phyloP scores from a whole-genome alignment of 1,284 basidiomycete species.

The Ganoderma leucocontextum region DNA sequence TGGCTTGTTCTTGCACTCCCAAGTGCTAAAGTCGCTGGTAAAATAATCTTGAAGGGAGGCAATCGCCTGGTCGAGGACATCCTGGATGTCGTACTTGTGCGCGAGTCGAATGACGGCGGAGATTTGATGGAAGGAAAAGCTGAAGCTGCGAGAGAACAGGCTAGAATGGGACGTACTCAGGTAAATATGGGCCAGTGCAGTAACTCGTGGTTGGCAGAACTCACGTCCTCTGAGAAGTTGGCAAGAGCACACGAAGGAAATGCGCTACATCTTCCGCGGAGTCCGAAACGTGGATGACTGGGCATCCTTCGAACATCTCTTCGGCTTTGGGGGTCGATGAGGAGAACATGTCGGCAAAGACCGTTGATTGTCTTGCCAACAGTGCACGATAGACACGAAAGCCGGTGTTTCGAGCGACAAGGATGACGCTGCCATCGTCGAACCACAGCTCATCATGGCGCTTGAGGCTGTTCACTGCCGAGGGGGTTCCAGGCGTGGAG shows the following conservation, averaged over 20 bases:
- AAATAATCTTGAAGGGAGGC: not conserved
- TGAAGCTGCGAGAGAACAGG: not conserved
- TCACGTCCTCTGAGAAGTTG: not conserved
- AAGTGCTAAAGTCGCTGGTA: not conserved
- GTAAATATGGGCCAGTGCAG: not conserved
- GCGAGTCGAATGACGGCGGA: slow-evolving; percentile 7
- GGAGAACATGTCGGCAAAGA: slow-evolving; percentile 32
- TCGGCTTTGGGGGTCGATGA: slow-evolving; percentile 23
- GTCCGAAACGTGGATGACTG: slow-evolving; percentile 28
- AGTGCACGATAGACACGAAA: slow-evolving; percentile 31
- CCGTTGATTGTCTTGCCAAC: slow-evolving; percentile 27
- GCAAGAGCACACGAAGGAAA: slow-evolving; percentile 14
- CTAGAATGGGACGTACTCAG: no score
- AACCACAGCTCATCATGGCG: slow-evolving; percentile 31
- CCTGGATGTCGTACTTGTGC: not conserved
- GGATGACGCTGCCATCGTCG: slow-evolving; percentile 33
- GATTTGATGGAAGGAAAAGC: not conserved
- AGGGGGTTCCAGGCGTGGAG: no score
- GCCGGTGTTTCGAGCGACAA: slow-evolving; percentile 21
- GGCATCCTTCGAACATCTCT: slow-evolving; percentile 24
- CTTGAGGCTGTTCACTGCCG: not conserved
- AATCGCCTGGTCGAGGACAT: not conserved
- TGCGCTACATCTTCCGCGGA: slow-evolving; percentile 11
- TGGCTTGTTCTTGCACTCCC: not conserved
- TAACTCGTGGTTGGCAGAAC: no score